Conservation (phyloP, 352 stramenopile genomes). For the Albugo candida region DNA sequence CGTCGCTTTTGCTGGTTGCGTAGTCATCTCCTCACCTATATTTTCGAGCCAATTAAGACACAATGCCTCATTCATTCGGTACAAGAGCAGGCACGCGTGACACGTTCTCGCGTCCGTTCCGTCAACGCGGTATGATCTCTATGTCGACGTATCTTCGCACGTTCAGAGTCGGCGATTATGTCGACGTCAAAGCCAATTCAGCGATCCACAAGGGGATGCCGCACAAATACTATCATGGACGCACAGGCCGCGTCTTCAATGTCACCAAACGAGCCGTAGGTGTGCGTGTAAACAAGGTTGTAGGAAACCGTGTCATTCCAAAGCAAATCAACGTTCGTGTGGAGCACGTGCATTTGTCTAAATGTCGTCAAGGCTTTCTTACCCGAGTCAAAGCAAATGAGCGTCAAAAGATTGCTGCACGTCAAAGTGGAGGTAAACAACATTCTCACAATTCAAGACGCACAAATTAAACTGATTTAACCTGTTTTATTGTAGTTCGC, state of each 20-base stretch:
- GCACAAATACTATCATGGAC: constrained; percentile 99
- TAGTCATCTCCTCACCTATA: constrained; percentile 1
- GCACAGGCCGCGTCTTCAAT: constrained; percentile 98
- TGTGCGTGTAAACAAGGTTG: constrained; percentile 99
- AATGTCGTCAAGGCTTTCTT: constrained; percentile 97
- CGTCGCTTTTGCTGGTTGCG: not conserved
- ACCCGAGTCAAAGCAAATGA: constrained; percentile 97
- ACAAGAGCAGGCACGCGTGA: constrained; percentile 96
- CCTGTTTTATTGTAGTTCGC: constrained; percentile 19
- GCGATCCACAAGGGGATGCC: constrained; percentile 99
- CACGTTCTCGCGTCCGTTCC: constrained; percentile 99
- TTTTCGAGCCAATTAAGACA: constrained; percentile 8
- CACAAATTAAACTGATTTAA: constrained; percentile 9
- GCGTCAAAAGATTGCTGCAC: constrained; percentile 91
- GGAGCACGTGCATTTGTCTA: constrained; percentile 97
- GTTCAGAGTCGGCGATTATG: constrained; percentile 99
- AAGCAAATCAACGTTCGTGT: constrained; percentile 99
- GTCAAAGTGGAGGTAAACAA: constrained; percentile 52
- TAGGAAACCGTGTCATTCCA: constrained; percentile 96
- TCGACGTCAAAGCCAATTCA: constrained; percentile 99
- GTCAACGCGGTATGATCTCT: constrained; percentile 90
- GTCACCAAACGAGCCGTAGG: constrained; percentile 97
- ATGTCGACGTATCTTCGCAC: constrained; percentile 95
- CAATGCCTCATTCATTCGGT: constrained; percentile 99
- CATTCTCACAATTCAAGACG: constrained; percentile 12